phyloP scores from a whole-genome alignment of 306 rosid species.

The Mucuna pruriens region DNA sequence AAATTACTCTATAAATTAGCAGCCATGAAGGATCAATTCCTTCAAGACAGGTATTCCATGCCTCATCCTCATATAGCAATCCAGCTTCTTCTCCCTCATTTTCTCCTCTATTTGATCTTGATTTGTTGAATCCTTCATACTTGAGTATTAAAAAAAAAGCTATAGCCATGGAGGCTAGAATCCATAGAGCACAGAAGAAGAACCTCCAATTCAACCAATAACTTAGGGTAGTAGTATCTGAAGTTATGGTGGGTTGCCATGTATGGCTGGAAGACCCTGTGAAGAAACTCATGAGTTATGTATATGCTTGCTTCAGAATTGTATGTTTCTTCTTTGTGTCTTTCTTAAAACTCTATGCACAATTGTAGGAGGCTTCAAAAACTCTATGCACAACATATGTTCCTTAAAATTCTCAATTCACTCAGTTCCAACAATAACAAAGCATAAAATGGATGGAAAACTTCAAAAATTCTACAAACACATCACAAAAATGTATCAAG shows the following conservation, averaged over 20 bases:
- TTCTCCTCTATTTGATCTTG: constrained; percentile 43
- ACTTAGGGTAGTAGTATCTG: constrained; percentile 61
- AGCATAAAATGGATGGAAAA: constrained; percentile 13
- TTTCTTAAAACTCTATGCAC: constrained; percentile 10
- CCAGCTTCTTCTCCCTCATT: constrained; percentile 47
- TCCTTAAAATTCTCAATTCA: constrained; percentile 19
- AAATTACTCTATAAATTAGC: constrained; percentile 65
- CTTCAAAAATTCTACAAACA: background rate
- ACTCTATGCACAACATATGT: too few species aligned
- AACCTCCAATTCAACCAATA: constrained; percentile 96
- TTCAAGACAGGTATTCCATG: constrained; percentile 70
- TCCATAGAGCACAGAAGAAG: constrained; percentile 67
- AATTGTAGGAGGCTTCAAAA: background rate
- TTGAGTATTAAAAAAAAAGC: constrained; percentile 65
- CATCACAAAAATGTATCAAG: constrained; percentile 12
- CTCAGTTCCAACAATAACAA: background rate
- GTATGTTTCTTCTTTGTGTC: constrained; percentile 9
- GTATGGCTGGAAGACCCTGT: constrained; percentile 60
- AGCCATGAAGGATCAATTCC: constrained; percentile 84
- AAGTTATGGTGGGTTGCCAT: constrained; percentile 74
- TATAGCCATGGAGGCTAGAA: constrained; percentile 43
- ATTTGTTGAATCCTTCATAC: constrained; percentile 59
- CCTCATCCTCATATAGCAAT: constrained; percentile 66
- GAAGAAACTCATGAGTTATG: constrained; percentile 57
- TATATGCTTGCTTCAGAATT: constrained; percentile 14